phyloP scores from a whole-genome alignment of 1,139 yeast genomes.

The Lodderomyces margitis region DNA sequence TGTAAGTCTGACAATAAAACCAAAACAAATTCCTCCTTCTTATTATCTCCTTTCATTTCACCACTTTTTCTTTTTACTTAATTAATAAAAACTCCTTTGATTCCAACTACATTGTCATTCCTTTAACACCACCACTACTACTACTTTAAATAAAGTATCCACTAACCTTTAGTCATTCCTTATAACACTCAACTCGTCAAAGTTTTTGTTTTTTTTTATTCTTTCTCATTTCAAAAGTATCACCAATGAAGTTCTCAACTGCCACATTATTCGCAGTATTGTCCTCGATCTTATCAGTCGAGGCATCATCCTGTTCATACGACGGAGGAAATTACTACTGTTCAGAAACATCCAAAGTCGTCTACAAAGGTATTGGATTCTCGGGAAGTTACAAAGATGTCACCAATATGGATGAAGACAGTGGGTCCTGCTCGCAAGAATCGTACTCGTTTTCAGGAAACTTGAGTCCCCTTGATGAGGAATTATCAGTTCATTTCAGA shows the following conservation, averaged over 20 bases:
- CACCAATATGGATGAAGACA: constrained; percentile 45
- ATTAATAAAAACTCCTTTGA: too few species aligned
- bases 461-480: constrained; percentile 67
- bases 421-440: constrained; percentile 55
- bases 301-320: constrained; percentile 11
- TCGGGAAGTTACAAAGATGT: constrained; percentile 65
- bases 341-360: constrained; percentile 61
- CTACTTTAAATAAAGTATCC: background rate
- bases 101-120: constrained; percentile 1
- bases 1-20: constrained; percentile 1
- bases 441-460: constrained; percentile 53
- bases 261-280: constrained; percentile 15
- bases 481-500: constrained; percentile 76
- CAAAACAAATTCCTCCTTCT: background rate
- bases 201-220: background rate
- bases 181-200: constrained; percentile 1
- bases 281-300: constrained; percentile 13
- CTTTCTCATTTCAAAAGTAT: constrained; percentile 1
- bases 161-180: constrained; percentile 7
- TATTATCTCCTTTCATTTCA: background rate
- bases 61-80: background rate
- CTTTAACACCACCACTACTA: background rate
- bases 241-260: constrained; percentile 18
- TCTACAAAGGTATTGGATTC: constrained; percentile 67
- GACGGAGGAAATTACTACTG: constrained; percentile 79